A percentile compares a stretch with the other conserved stretches of the same genome.
Evolutionary conservation across 1,284 basidiomycete species (phyloP).

Genomic region (Xerocomus tenax): DNA sequence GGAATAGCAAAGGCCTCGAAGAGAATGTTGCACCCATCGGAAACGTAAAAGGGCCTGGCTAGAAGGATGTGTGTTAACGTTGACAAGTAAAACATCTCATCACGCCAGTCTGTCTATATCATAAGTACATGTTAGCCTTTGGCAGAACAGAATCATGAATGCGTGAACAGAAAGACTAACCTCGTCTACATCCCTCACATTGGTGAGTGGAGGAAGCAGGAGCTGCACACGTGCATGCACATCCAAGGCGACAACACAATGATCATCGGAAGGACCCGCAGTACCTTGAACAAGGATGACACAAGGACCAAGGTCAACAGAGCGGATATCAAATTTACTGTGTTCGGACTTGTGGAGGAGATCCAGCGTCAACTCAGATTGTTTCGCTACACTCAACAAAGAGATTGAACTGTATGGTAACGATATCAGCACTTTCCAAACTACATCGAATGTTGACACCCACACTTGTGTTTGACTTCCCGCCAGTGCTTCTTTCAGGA

Average conservation of each 20-base stretch:
- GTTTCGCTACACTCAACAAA: slow-evolving; percentile 3
- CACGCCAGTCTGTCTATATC: neutral
- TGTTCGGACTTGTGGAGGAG: slow-evolving; percentile 12
- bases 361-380: slow-evolving; percentile 9
- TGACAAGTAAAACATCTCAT: neutral
- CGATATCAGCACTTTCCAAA: neutral
- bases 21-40: neutral
- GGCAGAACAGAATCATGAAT: neutral
- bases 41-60: neutral
- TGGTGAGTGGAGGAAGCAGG: neutral
- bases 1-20: neutral
- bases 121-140: neutral
- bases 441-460: neutral
- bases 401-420: slow-evolving; percentile 11
- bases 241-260: slow-evolving; percentile 15
- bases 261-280: neutral
- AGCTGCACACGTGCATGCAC: slow-evolving; percentile 9
- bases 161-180: neutral
- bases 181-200: neutral
- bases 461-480: slow-evolving; percentile 6
- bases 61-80: neutral
- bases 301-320: slow-evolving; percentile 14
- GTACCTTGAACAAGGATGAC: slow-evolving; percentile 8
- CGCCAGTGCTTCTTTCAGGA: neutral
- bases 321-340: neutral